Percentiles rank a stretch among this genome's conserved stretches.
Evolutionary conservation across 208 protist genomes (phyloP).

Genomic region (Leptomonas pyrrhocoris): DNA sequence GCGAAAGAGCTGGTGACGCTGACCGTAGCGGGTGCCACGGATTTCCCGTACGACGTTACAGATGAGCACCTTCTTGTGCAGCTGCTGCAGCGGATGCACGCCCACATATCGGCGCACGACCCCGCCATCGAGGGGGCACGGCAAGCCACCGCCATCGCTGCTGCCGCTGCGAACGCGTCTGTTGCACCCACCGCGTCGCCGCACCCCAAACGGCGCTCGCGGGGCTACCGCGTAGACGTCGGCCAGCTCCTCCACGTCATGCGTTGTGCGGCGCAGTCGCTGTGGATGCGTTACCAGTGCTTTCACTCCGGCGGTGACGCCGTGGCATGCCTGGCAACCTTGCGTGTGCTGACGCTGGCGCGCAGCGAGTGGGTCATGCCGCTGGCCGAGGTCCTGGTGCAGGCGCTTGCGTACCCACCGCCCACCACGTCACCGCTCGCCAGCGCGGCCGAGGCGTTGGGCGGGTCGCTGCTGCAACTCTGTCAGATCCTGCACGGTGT

Average conservation of each 20-base stretch:
- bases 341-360: conserved; percentile 59
- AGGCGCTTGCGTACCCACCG: conserved; percentile 44
- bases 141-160: not conserved
- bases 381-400: conserved; percentile 56
- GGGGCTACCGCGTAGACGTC: conserved; percentile 32
- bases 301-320: conserved; percentile 48
- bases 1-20: conserved; percentile 64
- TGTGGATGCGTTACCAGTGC: conserved; percentile 68
- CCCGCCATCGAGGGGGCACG: not conserved
- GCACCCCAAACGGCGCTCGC: conserved; percentile 24
- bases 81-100: conserved; percentile 61
- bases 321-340: conserved; percentile 50
- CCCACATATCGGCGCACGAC: conserved; percentile 19
- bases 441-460: conserved; percentile 32
- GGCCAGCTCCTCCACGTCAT: conserved; percentile 60
- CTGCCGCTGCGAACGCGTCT: too few relatives aligned
- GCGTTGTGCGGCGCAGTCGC: conserved; percentile 46
- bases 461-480: conserved; percentile 56
- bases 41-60: conserved; percentile 70
- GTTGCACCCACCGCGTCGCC: not conserved
- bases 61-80: conserved; percentile 57
- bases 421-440: conserved; percentile 19
- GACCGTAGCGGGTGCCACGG: conserved; percentile 32
- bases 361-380: conserved; percentile 63
- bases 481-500: conserved; percentile 54